phyloP scores from a whole-genome alignment of 2,329 filamentous ascomycete genomes.

The Tolypocladium ophioglossoides region DNA sequence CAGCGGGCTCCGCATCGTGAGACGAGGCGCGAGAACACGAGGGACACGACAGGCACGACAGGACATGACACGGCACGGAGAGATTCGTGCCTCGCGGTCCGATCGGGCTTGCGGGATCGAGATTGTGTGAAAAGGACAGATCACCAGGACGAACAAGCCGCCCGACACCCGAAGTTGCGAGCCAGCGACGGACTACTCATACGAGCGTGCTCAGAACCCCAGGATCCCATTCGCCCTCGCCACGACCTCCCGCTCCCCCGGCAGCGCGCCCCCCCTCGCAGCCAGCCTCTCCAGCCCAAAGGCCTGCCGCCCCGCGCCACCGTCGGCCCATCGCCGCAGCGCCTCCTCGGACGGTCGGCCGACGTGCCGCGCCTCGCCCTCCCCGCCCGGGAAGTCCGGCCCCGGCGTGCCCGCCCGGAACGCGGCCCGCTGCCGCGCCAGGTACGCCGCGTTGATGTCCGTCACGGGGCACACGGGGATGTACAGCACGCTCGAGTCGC shows the following conservation, averaged over 20 bases:
- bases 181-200: no score
- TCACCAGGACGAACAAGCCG: background rate
- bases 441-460: constrained; percentile 59
- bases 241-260: constrained; percentile 25
- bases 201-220: constrained; percentile 30
- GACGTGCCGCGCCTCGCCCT: constrained; percentile 50
- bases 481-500: constrained; percentile 77
- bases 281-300: constrained; percentile 34
- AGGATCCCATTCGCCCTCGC: constrained; percentile 32
- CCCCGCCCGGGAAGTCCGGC: constrained; percentile 62
- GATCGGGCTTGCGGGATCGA: background rate
- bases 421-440: constrained; percentile 57
- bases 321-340: constrained; percentile 20
- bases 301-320: constrained; percentile 24
- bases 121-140: background rate
- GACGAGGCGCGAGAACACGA: background rate
- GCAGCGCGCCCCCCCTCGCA: constrained; percentile 12
- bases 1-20: background rate
- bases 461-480: constrained; percentile 82
- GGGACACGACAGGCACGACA: no score
- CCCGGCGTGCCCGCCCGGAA: constrained; percentile 59
- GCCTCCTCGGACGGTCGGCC: constrained; percentile 31
- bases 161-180: background rate
- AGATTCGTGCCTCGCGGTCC: background rate
- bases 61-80: background rate